A percentile compares a stretch with the other conserved stretches of the same genome.
Conservation (phyloP, 805 yeast species). For the Candida silvatica region DNA sequence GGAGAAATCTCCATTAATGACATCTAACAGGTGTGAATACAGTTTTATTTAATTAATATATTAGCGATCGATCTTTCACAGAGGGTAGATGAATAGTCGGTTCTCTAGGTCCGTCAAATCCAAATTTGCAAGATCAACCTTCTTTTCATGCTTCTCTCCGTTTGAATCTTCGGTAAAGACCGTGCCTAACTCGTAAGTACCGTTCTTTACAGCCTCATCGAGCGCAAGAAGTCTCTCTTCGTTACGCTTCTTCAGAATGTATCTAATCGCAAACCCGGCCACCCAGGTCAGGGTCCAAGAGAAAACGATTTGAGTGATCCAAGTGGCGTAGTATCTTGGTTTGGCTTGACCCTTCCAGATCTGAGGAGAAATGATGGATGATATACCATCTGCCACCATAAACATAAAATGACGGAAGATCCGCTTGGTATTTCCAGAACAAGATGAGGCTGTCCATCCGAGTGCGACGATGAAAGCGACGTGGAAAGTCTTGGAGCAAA, state of each 20-base stretch:
- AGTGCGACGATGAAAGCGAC: conserved; percentile 19
- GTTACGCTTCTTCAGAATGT: conserved; percentile 37
- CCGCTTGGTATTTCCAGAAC: conserved; percentile 43
- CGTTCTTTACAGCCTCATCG: conserved; percentile 3
- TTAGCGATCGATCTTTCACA: no score
- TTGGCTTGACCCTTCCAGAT: conserved; percentile 42
- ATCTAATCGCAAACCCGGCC: conserved; percentile 33
- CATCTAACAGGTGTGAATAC: no score
- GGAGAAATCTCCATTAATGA: neutral
- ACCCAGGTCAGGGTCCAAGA: conserved; percentile 39
- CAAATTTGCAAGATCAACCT: conserved; percentile 34
- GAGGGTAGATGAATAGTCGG: conserved; percentile 41
- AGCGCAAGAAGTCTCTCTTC: conserved; percentile 22
- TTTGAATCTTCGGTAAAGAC: conserved; percentile 18
- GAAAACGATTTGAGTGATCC: conserved; percentile 51
- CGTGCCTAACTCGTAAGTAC: no score
- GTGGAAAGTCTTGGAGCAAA: conserved; percentile 34
- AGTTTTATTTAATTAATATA: no score
- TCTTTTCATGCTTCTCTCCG: conserved; percentile 19
- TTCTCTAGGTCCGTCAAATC: conserved; percentile 50
- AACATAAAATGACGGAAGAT: conserved; percentile 38
- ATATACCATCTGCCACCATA: conserved; percentile 38
- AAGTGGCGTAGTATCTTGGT: conserved; percentile 41
- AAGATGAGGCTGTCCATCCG: conserved; percentile 20
- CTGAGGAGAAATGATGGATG: conserved; percentile 49